Conservation (phyloP, 192 early-diverging fungal genomes). For the Coemansia sp. region DNA sequence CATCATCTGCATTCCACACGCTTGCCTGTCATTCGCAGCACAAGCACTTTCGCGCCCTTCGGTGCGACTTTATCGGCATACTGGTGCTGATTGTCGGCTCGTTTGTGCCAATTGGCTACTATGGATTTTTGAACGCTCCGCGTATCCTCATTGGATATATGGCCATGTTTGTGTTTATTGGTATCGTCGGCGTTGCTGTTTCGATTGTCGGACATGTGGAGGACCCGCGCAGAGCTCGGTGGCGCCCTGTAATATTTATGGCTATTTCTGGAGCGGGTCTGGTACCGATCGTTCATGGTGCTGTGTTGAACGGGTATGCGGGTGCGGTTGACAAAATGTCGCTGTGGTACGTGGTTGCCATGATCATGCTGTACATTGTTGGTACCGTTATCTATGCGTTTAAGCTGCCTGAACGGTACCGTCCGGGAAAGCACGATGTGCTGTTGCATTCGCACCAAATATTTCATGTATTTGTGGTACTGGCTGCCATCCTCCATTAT, state of each 20-base stretch:
- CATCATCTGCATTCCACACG: constrained; percentile 78
- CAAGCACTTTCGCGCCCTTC: constrained; percentile 47
- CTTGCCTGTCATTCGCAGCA: constrained; percentile 77
- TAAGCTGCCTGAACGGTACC: constrained; percentile 78
- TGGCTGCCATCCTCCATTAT: constrained; percentile 73
- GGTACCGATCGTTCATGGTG: constrained; percentile 73
- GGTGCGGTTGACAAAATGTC: constrained; percentile 56
- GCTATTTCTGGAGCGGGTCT: constrained; percentile 74
- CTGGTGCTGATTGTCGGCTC: constrained; percentile 72
- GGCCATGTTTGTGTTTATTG: constrained; percentile 62
- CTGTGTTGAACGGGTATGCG: constrained; percentile 67
- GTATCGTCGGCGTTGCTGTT: constrained; percentile 63
- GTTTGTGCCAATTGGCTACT: constrained; percentile 53
- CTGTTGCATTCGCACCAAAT: constrained; percentile 88
- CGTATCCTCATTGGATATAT: constrained; percentile 61
- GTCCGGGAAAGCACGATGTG: constrained; percentile 78
- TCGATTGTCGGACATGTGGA: constrained; percentile 65
- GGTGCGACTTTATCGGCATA: constrained; percentile 92
- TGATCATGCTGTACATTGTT: constrained; percentile 72
- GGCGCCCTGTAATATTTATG: constrained; percentile 77
- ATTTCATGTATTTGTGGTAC: constrained; percentile 82
- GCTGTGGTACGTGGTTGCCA: constrained; percentile 64
- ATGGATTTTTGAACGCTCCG: constrained; percentile 59
- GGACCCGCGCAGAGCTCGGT: constrained; percentile 67
- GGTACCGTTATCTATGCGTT: constrained; percentile 84